Evolutionary conservation across 495 filamentous ascomycete species (phyloP), one percentile per base, ranked within the genome.

Genomic region (Tuber melanosporum): DNA sequence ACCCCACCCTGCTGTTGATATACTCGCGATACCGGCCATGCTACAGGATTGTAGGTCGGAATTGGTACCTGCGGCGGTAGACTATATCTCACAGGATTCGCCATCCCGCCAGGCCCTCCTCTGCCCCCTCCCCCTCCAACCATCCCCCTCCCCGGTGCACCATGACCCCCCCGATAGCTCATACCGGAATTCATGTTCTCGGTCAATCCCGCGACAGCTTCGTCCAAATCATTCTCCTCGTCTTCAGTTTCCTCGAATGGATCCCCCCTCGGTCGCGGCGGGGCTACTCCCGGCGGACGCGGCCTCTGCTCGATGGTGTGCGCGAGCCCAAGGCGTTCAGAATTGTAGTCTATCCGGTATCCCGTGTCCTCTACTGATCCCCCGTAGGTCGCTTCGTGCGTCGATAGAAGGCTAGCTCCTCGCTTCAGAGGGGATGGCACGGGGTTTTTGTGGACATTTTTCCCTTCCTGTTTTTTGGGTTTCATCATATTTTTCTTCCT

Each of bases 331-430:
- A 66, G 57, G 15, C 57, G 57, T 14, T 66, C 57, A 3, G 57
- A 66, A 32, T 66, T 66, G 26, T 66, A 66, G 32, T 66, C 57
- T 66, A 36, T 66, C 26, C 57, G 57, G 32, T 66, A 66, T 66
- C 57, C 57, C 14, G 57, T 66, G 26, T 66, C 57, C 36, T 66
- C 57, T 2, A 36, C 57, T 8, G 57, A 36, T 66, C 57, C 57
- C 26, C 17, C 26, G 57, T 66, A 66, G 14, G 57, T 66, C 5
- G 14, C 14, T 66, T 36, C 57, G 57, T 66, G 57, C 14, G 57
- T 66, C 7, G 57, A 66, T 36, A 26, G 26, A 66, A 66, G 57
- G 26, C 57, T 66, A 66, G 9, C 57, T 66, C 57, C 57, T 66
- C 57, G 26, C 57, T 15, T 66, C 57, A 66, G 57, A 36, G 57